phyloP scores from a whole-genome alignment of 305 asterid genomes.

The Fraxinus sp. region DNA sequence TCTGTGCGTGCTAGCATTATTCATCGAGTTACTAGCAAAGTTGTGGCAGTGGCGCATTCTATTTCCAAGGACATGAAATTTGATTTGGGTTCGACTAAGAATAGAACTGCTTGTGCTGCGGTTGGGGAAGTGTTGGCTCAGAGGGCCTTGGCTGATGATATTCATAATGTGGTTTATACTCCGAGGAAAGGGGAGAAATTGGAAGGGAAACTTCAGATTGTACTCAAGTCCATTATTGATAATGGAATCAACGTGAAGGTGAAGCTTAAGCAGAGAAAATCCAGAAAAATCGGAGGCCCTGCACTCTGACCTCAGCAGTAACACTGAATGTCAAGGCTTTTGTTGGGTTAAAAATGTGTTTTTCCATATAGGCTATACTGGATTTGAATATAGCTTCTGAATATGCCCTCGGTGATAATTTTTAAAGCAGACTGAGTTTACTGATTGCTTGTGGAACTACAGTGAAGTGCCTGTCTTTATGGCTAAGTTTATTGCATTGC shows the following conservation, averaged over 20 bases:
- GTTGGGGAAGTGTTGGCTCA: slow-evolving; percentile 72
- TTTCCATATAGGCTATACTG: background rate
- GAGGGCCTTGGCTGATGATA: slow-evolving; percentile 82
- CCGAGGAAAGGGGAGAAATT: slow-evolving; percentile 71
- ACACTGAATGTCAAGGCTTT: background rate
- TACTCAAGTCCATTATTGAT: slow-evolving; percentile 53
- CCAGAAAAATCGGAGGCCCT: slow-evolving; percentile 32
- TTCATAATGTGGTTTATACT: slow-evolving; percentile 65
- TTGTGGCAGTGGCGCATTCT: slow-evolving; percentile 74
- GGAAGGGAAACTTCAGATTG: slow-evolving; percentile 70
- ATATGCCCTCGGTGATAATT: background rate
- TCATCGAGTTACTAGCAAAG: slow-evolving; percentile 82
- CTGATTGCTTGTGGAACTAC: background rate
- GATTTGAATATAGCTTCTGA: background rate
- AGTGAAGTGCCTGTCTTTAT: background rate
- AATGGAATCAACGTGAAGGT: slow-evolving; percentile 74
- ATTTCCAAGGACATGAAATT: slow-evolving; percentile 87
- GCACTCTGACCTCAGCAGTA: slow-evolving; percentile 23
- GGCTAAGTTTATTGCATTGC: background rate
- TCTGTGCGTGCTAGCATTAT: slow-evolving; percentile 80
- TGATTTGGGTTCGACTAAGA: slow-evolving; percentile 70
- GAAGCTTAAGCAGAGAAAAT: slow-evolving; percentile 65
- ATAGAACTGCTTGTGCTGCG: slow-evolving; percentile 58
- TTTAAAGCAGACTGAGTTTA: background rate
- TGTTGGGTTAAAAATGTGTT: background rate